Evolutionary conservation across 495 filamentous ascomycete species (phyloP), one percentile per base, ranked within the genome.

Genomic region (Hypoxylon rickii): DNA sequence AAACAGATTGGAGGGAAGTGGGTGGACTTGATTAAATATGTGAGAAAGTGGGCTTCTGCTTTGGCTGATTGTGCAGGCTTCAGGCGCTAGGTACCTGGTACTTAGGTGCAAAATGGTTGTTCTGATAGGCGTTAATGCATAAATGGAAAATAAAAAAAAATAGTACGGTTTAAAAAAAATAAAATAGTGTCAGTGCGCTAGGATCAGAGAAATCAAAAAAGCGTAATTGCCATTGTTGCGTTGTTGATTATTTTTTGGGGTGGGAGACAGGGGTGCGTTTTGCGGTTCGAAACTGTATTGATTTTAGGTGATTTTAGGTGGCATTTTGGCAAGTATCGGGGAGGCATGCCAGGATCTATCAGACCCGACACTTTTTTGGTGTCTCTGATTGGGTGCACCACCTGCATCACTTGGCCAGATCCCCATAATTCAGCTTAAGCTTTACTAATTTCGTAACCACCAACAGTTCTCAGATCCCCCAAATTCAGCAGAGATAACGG

Each of bases 21-120:
- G 75, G 75, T 70, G 72, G 68, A 51, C 33, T 45, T 64, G 63
- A 70, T 82, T 83, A 83, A 69, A 74, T 75, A 74, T 60, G 22
- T 58, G 56, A 44, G 24, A 49, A 32, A 33, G 56, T 40, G 44
- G 56, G 47, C 32, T 60, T 50, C 63, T 63, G 59, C 15, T 42
- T 46, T 64, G 75, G 76, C 75, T 79, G 76, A 78, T 78, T 77
- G 67, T 65, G 67, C 31, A 10, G 36, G n/a, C n/a, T n/a, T n/a
- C n/a, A n/a, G n/a, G n/a, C n/a, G n/a, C n/a, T n/a, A n/a, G n/a
- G n/a, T n/a, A n/a, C n/a, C n/a, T n/a, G n/a, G n/a, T n/a, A n/a
- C n/a, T n/a, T n/a, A n/a, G n/a, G n/a, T n/a, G n/a, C n/a, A n/a
- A n/a, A n/a, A n/a, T n/a, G n/a, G n/a, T n/a, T n/a, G n/a, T n/a